A percentile compares a stretch with the other conserved stretches of the same genome.
These are phyloP conservation scores for Gyrodon lividus DNA, from an alignment of 768 basidiomycete species.

Conservation along the genomic window DNA sequence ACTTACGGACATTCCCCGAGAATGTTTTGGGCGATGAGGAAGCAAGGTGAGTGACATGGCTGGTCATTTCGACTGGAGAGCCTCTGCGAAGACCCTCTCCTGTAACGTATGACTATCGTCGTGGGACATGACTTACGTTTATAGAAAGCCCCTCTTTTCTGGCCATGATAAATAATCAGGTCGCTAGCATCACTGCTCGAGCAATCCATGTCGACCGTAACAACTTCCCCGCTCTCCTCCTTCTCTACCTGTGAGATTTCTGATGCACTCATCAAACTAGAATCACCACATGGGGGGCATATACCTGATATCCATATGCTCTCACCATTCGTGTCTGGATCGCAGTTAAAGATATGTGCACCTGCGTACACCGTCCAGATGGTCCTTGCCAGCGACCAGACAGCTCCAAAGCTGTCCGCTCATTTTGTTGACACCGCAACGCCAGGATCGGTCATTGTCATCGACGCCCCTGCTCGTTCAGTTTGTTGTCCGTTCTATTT, in stretches of 20 bases:
- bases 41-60: conserved; percentile 5
- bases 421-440: conserved; percentile 86
- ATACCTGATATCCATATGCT: conserved; percentile 74
- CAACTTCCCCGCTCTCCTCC: conserved; percentile 19
- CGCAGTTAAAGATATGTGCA: conserved; percentile 56
- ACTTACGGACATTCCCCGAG: conserved; percentile 30
- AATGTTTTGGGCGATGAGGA: conserved; percentile 11
- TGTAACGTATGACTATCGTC: too few relatives aligned
- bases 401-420: conserved; percentile 58
- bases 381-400: conserved; percentile 56
- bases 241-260: conserved; percentile 84
- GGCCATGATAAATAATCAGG: too few relatives aligned
- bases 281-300: conserved; percentile 66
- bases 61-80: conserved; percentile 6
- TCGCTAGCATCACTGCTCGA: conserved; percentile 2
- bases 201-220: conserved; percentile 21
- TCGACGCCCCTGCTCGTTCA: conserved; percentile 71
- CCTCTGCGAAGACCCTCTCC: too few relatives aligned
- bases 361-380: conserved; percentile 89
- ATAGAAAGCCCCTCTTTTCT: conserved; percentile 3
- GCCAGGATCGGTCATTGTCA: conserved; percentile 63
- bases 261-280: conserved; percentile 84
- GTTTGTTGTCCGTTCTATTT: conserved; percentile 20
- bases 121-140: neutral
- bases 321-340: conserved; percentile 25